Evolutionary conservation across 2,329 filamentous ascomycete species (phyloP).

Genomic region (Ceratocystis ficicola): DNA sequence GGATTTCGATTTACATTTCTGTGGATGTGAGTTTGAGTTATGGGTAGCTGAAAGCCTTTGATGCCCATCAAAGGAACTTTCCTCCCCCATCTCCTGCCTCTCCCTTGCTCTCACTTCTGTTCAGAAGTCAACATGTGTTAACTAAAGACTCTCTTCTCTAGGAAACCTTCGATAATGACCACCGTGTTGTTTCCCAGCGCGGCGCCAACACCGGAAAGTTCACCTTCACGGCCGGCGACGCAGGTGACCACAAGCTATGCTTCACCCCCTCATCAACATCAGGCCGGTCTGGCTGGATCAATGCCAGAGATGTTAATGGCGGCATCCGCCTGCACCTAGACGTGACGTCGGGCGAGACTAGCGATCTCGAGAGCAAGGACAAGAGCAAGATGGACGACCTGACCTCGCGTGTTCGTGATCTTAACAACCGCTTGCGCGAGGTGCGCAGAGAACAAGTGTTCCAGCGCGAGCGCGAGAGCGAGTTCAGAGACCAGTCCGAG

Average conservation of each 20-base stretch:
- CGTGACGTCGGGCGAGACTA: conserved; percentile 87
- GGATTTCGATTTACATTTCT: conserved; percentile 74
- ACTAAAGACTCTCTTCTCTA: conserved; percentile 27
- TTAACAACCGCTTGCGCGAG: conserved; percentile 77
- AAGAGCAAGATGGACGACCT: conserved; percentile 89
- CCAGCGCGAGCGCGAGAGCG: conserved; percentile 90
- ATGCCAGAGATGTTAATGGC: conserved; percentile 50
- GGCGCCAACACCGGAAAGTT: conserved; percentile 68
- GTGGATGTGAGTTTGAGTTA: conserved; percentile 53
- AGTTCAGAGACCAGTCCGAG: conserved; percentile 97
- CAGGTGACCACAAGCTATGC: conserved; percentile 93
- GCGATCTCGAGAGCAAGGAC: conserved; percentile 83
- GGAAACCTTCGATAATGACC: conserved; percentile 95
- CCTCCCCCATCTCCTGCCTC: too few relatives aligned
- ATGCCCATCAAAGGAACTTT: too few relatives aligned
- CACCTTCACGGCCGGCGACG: conserved; percentile 87
- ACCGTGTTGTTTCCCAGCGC: conserved; percentile 83
- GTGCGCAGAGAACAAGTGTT: conserved; percentile 92
- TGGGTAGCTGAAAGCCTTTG: neutral
- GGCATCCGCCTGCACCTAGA: conserved; percentile 78
- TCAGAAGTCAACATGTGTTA: conserved; percentile 3
- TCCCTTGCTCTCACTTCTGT: too few relatives aligned
- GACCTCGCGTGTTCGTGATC: conserved; percentile 72
- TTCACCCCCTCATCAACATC: conserved; percentile 72
- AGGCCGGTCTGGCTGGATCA: conserved; percentile 60